Percentiles rank a stretch among this genome's conserved stretches.
phyloP scores from a whole-genome alignment of 345 rosid species.

The Populus deltoides region DNA sequence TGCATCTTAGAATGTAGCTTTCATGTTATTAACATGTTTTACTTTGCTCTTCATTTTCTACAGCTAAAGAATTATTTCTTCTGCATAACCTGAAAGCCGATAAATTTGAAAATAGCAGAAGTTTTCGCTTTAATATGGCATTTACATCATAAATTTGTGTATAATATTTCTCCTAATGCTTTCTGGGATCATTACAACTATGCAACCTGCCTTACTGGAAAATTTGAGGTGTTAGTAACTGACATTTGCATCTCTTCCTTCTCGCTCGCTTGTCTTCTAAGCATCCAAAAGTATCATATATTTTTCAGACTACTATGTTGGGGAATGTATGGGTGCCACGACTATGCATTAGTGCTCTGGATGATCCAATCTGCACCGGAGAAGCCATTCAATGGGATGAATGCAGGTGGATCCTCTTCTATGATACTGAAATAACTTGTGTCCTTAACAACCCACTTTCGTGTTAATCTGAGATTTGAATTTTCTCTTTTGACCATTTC shows the following conservation, averaged over 20 bases:
- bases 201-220: conserved; percentile 81
- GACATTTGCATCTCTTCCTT: conserved; percentile 5
- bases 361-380: conserved; percentile 85
- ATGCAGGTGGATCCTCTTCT: conserved; percentile 59
- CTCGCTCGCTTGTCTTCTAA: conserved; percentile 7
- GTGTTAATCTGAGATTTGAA: conserved; percentile 9
- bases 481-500: neutral
- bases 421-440: neutral
- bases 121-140: neutral
- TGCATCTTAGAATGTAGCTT: neutral
- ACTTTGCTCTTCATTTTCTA: neutral
- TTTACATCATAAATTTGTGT: neutral
- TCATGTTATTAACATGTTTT: neutral
- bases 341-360: conserved; percentile 83
- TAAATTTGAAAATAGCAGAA: neutral
- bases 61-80: neutral
- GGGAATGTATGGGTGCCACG: conserved; percentile 67
- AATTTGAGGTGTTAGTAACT: conserved; percentile 64
- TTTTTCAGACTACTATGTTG: conserved; percentile 65
- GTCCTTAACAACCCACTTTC: neutral
- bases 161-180: neutral
- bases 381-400: conserved; percentile 99
- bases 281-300: conserved; percentile 10
- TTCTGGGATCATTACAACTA: conserved; percentile 68
- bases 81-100: no score